A percentile compares a stretch with the other conserved stretches of the same genome.
These are phyloP conservation scores for Vaccinium macrocarpon DNA, from an alignment of 148 eudicot genomes.

Conservation along the genomic window DNA sequence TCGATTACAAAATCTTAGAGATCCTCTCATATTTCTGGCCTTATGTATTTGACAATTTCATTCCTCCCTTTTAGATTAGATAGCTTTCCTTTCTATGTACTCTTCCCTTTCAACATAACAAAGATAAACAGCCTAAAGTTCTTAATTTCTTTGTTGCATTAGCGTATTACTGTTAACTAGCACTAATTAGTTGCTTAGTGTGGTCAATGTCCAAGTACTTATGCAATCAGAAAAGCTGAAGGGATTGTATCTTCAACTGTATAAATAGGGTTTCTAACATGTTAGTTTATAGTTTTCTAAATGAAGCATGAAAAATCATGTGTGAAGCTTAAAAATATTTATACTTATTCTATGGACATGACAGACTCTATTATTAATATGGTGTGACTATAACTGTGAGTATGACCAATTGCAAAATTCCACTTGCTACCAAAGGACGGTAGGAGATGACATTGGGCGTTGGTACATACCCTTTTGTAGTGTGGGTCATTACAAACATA, in stretches of 20 bases:
- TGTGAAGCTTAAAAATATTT: neutral
- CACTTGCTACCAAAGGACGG: neutral
- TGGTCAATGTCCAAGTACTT: too few relatives aligned
- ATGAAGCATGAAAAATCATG: neutral
- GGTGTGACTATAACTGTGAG: neutral
- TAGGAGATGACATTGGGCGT: neutral
- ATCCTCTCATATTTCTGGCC: neutral
- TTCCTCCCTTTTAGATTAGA: neutral
- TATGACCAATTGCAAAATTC: neutral
- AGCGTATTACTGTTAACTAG: neutral
- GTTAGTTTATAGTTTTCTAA: neutral
- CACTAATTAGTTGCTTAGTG: neutral
- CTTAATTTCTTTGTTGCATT: neutral
- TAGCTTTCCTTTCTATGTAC: neutral
- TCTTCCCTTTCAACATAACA: neutral
- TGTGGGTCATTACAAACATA: neutral
- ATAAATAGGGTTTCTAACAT: neutral
- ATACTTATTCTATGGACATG: neutral
- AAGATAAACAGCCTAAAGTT: neutral
- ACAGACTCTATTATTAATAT: neutral
- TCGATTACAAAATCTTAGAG: neutral
- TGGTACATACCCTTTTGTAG: neutral
- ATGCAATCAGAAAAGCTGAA: neutral
- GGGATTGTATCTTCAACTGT: neutral
- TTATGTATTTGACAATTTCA: neutral